Evolutionary conservation across 2,329 filamentous ascomycete genomes (phyloP), one percentile per base, ranked within the genome.

Genomic region (Hypoxylon sp.): DNA sequence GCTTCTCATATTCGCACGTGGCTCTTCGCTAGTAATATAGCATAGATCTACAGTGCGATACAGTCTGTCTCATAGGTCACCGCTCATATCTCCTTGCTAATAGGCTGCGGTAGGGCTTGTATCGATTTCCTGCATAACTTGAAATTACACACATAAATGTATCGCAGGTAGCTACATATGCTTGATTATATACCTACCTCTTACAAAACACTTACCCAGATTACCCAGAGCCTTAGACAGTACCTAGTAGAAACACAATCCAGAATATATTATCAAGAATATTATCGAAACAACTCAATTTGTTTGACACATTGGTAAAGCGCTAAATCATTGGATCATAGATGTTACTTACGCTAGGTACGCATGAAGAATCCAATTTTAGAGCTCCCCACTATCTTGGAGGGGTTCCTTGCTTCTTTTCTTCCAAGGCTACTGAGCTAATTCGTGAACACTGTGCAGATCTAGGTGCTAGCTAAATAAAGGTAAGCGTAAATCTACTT

Each of bases 321-420:
- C 37, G 37, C 37, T 41, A 19, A 41, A 20, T 11, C n/a, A 41
- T 41, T 41, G 37, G 37, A 17, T 41, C n/a, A 5, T 20, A 41
- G 37, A 10, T 63, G 56, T 60, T 65, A 49, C 59, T 46, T 17
- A 59, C 60, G 61, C 63, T 65, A n/a, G n/a, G n/a, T n/a, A 67
- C 64, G 69, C 69, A 71, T 71, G 55, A 69, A 70, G 59, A 67
- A 56, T 11, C 64, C 66, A 71, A 71, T 71, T 67, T 71, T 69
- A 70, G 59, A 66, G 62, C 64, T 69, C 62, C 55, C 61, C 62
- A 67, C 62, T 48, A 34, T 39, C 55, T 57, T 46, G 54, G 51
- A 55, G 57, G 61, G 56, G 41, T 51, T 57, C 54, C 60, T 43
- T 61, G 51, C 46, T 41, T 48, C 51, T 54, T 49, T 44, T 54